Evolutionary conservation across 1,284 basidiomycete genomes (phyloP), one percentile per base, ranked within the genome.

Genomic region (Singerocomus inundabilis): DNA sequence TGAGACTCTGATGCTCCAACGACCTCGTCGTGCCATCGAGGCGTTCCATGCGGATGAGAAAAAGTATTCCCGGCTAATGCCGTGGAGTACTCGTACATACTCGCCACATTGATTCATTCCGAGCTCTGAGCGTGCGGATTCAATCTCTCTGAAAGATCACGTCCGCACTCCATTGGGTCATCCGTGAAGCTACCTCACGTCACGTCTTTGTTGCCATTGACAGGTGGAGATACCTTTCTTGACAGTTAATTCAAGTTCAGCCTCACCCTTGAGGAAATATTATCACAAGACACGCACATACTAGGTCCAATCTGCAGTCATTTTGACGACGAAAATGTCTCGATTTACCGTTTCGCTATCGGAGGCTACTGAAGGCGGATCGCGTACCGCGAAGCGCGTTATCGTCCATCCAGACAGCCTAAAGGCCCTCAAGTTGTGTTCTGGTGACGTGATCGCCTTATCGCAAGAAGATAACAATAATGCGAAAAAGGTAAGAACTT

Each of bases 361-460:
- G 36, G 71, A 73, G 39, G 52, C 58, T 31, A 58, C 62, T 48
- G 77, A 77, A 42, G 61, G 68, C 26, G 64, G 68, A 49, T 72
- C 72, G 57, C 83, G 83, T 58, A 75, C 79, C 46, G 73, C 74
- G 30, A 77, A 81, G 60, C 85, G 88, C 54, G 68, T 93, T 63
- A 69, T 84, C 58, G 66, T 91, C 59, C 82, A 85, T 57, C 71
- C 78, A 41, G 87, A 89, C 46, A 62, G 77, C 38, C 67, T 92
- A 41, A 88, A 85, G 61, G 63, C 73, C 26, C 66, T 76, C 29
- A 88, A 82, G 68, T 61, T 88, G 9, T 79, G 73, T 47, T 85
- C 88, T 28, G 88, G 88, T 13, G 88, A 92, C 65, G 72, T 84
- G 13, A 66, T 91, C 44, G 80, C 79, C 44, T 61, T 92, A 60